phyloP scores from a whole-genome alignment of 805 yeast genomes.

The Schwanniomyces vanrijiae region DNA sequence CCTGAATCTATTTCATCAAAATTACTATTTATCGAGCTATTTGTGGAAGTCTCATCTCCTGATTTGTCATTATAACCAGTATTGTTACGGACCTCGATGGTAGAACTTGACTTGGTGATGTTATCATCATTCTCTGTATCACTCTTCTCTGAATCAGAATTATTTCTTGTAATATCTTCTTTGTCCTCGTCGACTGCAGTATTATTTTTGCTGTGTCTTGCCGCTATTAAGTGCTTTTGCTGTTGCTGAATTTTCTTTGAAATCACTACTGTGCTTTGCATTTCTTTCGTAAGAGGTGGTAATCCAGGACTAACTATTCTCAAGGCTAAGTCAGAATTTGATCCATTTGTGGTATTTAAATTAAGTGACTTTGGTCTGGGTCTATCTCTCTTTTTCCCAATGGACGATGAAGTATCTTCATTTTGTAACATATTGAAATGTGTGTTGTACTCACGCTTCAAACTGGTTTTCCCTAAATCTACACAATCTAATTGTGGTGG shows the following conservation, averaged over 20 bases:
- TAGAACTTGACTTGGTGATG: background rate
- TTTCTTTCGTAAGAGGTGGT: conserved; percentile 28
- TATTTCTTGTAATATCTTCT: background rate
- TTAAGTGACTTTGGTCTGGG: conserved; percentile 21
- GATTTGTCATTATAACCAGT: conserved; percentile 4
- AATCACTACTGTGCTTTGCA: conserved; percentile 30
- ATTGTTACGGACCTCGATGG: conserved; percentile 1
- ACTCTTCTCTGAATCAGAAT: conserved; percentile 2
- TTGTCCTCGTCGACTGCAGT: background rate
- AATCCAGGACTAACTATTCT: conserved; percentile 36
- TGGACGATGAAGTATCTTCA: background rate
- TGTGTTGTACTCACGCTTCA: background rate
- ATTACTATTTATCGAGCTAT: background rate
- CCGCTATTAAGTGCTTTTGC: conserved; percentile 31
- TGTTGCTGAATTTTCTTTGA: conserved; percentile 34
- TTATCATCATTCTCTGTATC: background rate
- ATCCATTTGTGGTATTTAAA: conserved; percentile 5
- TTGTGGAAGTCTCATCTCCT: background rate
- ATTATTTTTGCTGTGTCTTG: conserved; percentile 13
- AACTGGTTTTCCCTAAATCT: background rate
- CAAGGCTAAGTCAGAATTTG: conserved; percentile 26
- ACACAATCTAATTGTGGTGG: background rate
- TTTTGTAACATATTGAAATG: background rate
- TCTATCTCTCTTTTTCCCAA: conserved; percentile 7
- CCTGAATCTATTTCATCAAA: conserved; percentile 5